Percentiles rank a stretch among this genome's conserved stretches.
These are phyloP conservation scores for Parasarocladium wereldwijsianum DNA, from an alignment of 2,329 filamentous ascomycete species.

Conservation along the genomic window DNA sequence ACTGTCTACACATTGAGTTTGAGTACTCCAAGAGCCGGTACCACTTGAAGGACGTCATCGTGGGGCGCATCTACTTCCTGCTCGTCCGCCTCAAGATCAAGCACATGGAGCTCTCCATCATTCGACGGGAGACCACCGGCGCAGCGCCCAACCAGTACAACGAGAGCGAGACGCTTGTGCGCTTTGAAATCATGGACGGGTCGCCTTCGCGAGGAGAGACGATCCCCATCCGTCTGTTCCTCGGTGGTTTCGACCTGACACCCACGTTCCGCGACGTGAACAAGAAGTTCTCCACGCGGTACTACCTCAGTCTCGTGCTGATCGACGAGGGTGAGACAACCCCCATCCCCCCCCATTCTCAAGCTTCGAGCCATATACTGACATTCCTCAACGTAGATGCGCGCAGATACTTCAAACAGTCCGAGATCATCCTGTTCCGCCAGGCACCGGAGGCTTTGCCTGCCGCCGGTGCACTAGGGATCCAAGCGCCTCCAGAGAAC, in stretches of 20 bases:
- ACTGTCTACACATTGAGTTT: slow-evolving; percentile 98
- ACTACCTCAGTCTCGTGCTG: slow-evolving; percentile 90
- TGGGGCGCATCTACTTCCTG: slow-evolving; percentile 95
- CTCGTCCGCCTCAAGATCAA: slow-evolving; percentile 97
- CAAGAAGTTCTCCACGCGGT: slow-evolving; percentile 98
- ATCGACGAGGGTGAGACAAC: slow-evolving; percentile 69
- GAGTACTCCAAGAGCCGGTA: slow-evolving; percentile 99
- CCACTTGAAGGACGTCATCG: slow-evolving; percentile 97
- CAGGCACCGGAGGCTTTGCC: slow-evolving; percentile 48
- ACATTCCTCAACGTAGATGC: slow-evolving; percentile 49
- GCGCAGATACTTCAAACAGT: slow-evolving; percentile 96
- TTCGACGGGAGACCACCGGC: slow-evolving; percentile 89
- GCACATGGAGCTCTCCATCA: slow-evolving; percentile 98
- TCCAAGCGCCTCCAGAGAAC: slow-evolving; percentile 28
- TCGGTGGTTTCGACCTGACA: slow-evolving; percentile 93
- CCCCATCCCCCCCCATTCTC: background rate
- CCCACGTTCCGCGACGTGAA: slow-evolving; percentile 98
- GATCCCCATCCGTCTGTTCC: slow-evolving; percentile 91
- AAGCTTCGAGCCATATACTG: slow-evolving; percentile 6
- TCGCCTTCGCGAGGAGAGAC: slow-evolving; percentile 92
- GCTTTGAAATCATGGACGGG: slow-evolving; percentile 99
- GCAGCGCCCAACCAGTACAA: slow-evolving; percentile 98
- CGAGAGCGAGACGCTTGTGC: slow-evolving; percentile 92
- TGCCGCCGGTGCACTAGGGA: slow-evolving; percentile 22
- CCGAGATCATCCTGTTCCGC: slow-evolving; percentile 91